A percentile compares a stretch with the other conserved stretches of the same genome.
phyloP scores from a whole-genome alignment of 2,329 filamentous ascomycete species.

The Phoma sp. region DNA sequence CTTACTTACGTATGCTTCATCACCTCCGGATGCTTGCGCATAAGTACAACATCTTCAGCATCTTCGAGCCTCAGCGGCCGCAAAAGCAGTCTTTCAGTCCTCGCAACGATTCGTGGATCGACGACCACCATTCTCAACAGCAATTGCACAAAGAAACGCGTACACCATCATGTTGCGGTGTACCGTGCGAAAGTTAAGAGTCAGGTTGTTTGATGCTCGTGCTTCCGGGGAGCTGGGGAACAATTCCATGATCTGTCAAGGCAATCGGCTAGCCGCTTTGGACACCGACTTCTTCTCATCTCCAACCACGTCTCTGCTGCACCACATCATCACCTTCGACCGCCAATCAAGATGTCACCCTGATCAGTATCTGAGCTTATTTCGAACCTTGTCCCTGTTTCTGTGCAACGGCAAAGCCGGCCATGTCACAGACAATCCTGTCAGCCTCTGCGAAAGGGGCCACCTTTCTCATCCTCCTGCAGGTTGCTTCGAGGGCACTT shows the following conservation, averaged over 20 bases:
- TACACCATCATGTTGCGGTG: slow-evolving; percentile 36
- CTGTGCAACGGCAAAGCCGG: slow-evolving; percentile 3
- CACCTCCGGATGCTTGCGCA: slow-evolving; percentile 66
- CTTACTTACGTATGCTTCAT: slow-evolving; percentile 64
- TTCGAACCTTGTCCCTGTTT: slow-evolving; percentile 13
- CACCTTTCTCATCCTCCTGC: slow-evolving; percentile 84
- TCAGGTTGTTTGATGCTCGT: slow-evolving; percentile 24
- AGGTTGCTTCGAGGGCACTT: slow-evolving; percentile 83
- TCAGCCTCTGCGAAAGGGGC: slow-evolving; percentile 70
- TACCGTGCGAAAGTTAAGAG: slow-evolving; percentile 22
- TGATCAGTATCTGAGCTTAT: slow-evolving; percentile 19
- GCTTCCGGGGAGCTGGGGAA: slow-evolving; percentile 19
- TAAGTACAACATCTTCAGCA: slow-evolving; percentile 55
- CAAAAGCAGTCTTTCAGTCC: slow-evolving; percentile 63
- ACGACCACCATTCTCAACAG: slow-evolving; percentile 42
- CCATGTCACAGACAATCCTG: slow-evolving; percentile 45
- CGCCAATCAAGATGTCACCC: slow-evolving; percentile 31
- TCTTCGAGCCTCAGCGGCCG: slow-evolving; percentile 60
- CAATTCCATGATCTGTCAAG: slow-evolving; percentile 12
- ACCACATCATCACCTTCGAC: slow-evolving; percentile 22
- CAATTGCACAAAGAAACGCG: slow-evolving; percentile 1
- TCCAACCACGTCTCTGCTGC: slow-evolving; percentile 29
- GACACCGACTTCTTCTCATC: slow-evolving; percentile 26
- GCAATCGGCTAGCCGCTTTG: slow-evolving; percentile 29
- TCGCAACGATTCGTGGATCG: slow-evolving; percentile 36